Evolutionary conservation across 495 filamentous ascomycete species (phyloP), one percentile per base, ranked within the genome.

Genomic region (Letharia lupina): DNA sequence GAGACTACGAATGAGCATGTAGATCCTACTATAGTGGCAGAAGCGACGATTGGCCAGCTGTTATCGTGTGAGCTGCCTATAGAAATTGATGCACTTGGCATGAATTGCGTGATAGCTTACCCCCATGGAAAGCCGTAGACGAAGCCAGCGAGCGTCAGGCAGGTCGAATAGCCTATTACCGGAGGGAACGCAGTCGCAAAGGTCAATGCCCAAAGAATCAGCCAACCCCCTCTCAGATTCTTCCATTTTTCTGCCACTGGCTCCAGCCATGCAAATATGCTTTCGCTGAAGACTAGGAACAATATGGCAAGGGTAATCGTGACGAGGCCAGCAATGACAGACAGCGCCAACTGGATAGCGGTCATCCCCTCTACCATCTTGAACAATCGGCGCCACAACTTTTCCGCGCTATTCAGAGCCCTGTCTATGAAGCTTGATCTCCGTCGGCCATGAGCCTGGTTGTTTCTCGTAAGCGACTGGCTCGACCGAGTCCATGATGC

Each of bases 81-180:
- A 20, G 58, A 35, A 28, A 44, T 2, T 23, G 12, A 3, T 50
- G 33, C 9, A 20, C 42, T 44, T 33, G 52, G 23, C 33, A 64
- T 16, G 31, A 50, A 56, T 41, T 35, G 57, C 18, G 35, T 23
- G 54, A 9, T 16, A 47, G 71, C 83, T 72, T 77, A 87, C 83
- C 94, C 94, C 70, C 85, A 83, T 67, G 92, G 91, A 68, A 97
- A 87, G 0, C 92, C 95, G 77, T 91, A 98, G n/a, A 98, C 85
- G 73, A 96, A 96, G 0, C 94, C 94, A 16, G 90, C 79, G 39
- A 96, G 80, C 1, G 91, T 96, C n/a, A 95, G 82, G 66, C 87
- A 86, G 0, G 89, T 90, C 39, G 87, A 89, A 79, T 96, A 97
- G 11, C 94, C 94, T 70, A 98, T 89, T 66, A 96, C 73, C 4